phyloP scores from a whole-genome alignment of 805 yeast species.

The Ogataea paraovalis region DNA sequence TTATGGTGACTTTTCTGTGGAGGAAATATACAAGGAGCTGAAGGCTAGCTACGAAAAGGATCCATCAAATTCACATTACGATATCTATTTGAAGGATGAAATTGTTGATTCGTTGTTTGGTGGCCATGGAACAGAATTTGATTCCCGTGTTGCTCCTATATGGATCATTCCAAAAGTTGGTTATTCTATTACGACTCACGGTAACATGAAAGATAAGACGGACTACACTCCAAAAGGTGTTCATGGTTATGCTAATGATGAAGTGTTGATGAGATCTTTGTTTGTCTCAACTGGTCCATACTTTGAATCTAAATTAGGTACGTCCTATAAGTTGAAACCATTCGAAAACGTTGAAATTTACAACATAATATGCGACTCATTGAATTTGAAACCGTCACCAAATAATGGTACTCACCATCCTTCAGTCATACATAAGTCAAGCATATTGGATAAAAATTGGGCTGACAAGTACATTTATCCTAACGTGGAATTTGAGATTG shows the following conservation, averaged over 20 bases:
- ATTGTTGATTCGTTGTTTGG: slow-evolving; percentile 58
- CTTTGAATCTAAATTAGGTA: slow-evolving; percentile 39
- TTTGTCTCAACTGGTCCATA: slow-evolving; percentile 82
- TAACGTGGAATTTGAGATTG: slow-evolving; percentile 40
- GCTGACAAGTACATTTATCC: slow-evolving; percentile 46
- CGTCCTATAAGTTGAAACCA: slow-evolving; percentile 46
- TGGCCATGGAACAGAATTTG: slow-evolving; percentile 36
- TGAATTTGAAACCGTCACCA: slow-evolving; percentile 46
- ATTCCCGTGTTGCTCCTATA: slow-evolving; percentile 72
- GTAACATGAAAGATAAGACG: slow-evolving; percentile 46
- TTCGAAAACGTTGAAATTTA: slow-evolving; percentile 72
- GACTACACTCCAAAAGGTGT: slow-evolving; percentile 68
- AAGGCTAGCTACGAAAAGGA: slow-evolving; percentile 27
- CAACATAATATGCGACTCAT: slow-evolving; percentile 65
- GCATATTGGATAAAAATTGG: slow-evolving; percentile 42
- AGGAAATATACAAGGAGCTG: slow-evolving; percentile 46
- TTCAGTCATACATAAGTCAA: slow-evolving; percentile 24
- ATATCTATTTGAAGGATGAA: slow-evolving; percentile 51
- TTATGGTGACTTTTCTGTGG: slow-evolving; percentile 32
- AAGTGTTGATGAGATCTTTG: slow-evolving; percentile 75
- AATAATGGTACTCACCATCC: slow-evolving; percentile 52
- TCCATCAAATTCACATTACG: slow-evolving; percentile 33
- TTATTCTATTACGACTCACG: slow-evolving; percentile 63
- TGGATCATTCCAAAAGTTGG: slow-evolving; percentile 87
- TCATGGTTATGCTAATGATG: slow-evolving; percentile 80